Evolutionary conservation across 2,329 filamentous ascomycete species (phyloP).

Genomic region (Elsinoe necatrix): DNA sequence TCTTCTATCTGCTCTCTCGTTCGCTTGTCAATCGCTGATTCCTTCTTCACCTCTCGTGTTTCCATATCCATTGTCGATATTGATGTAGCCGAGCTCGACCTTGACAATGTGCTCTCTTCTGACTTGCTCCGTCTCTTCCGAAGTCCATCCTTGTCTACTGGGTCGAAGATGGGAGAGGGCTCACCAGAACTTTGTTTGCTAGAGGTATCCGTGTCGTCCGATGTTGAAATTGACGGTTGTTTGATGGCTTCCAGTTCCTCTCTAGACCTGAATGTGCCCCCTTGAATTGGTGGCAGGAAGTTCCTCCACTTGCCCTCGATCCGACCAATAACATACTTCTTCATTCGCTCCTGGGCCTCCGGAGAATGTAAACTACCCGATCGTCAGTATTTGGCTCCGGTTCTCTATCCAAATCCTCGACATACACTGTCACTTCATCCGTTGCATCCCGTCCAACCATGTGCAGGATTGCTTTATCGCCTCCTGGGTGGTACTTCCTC

Average conservation of each 20-base stretch:
- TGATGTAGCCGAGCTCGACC: slow-evolving; percentile 51
- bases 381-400: background rate
- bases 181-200: slow-evolving; percentile 48
- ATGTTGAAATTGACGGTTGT: slow-evolving; percentile 27
- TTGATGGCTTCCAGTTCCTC: slow-evolving; percentile 26
- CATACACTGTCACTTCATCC: slow-evolving; percentile 79
- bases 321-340: slow-evolving; percentile 69
- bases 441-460: slow-evolving; percentile 69
- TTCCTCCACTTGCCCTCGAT: slow-evolving; percentile 76
- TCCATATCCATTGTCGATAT: slow-evolving; percentile 45
- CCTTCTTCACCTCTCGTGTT: slow-evolving; percentile 21
- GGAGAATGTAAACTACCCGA: slow-evolving; percentile 56
- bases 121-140: slow-evolving; percentile 16
- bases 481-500: slow-evolving; percentile 84
- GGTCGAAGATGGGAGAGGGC: slow-evolving; percentile 52
- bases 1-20: slow-evolving; percentile 67
- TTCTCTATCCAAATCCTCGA: background rate
- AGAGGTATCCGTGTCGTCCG: slow-evolving; percentile 34
- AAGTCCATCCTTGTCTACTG: slow-evolving; percentile 32
- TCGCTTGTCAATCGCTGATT: slow-evolving; percentile 55
- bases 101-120: slow-evolving; percentile 20
- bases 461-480: slow-evolving; percentile 81
- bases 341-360: slow-evolving; percentile 67
- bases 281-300: slow-evolving; percentile 82
- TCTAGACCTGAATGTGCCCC: slow-evolving; percentile 60